phyloP scores from a whole-genome alignment of 2,329 filamentous ascomycete genomes.

The Cercospora beticola region DNA sequence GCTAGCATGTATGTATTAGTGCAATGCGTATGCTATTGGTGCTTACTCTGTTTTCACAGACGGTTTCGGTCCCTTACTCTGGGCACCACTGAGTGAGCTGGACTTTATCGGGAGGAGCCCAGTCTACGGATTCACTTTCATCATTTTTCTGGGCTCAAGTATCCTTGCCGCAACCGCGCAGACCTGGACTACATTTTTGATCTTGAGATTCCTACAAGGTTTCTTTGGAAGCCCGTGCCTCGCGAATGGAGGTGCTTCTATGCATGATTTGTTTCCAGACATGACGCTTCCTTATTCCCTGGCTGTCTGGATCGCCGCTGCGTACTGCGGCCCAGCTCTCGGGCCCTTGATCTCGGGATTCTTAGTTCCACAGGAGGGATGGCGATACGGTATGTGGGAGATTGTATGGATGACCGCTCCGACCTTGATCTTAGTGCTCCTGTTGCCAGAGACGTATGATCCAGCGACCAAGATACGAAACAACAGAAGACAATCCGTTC shows the following conservation, averaged over 20 bases:
- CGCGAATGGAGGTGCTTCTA: constrained; percentile 54
- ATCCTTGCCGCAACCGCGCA: too few species aligned
- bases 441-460: constrained; percentile 59
- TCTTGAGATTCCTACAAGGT: constrained; percentile 62
- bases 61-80: constrained; percentile 20
- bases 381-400: constrained; percentile 63
- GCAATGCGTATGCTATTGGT: too few species aligned
- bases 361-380: constrained; percentile 54
- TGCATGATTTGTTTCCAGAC: constrained; percentile 43
- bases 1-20: not conserved
- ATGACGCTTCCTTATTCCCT: constrained; percentile 46
- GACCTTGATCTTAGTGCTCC: constrained; percentile 53
- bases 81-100: constrained; percentile 18
- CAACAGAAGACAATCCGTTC: constrained; percentile 40
- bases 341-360: constrained; percentile 62
- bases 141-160: too few species aligned
- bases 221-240: constrained; percentile 66
- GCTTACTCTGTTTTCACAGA: not conserved
- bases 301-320: constrained; percentile 44
- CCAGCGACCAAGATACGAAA: constrained; percentile 29
- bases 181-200: constrained; percentile 44
- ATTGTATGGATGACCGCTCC: constrained; percentile 62
- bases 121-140: constrained; percentile 14
- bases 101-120: constrained; percentile 17
- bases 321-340: constrained; percentile 51